These are phyloP conservation scores for Blastobotrys capitulatus DNA, from an alignment of 1,139 yeast species.

Conservation along the genomic window DNA sequence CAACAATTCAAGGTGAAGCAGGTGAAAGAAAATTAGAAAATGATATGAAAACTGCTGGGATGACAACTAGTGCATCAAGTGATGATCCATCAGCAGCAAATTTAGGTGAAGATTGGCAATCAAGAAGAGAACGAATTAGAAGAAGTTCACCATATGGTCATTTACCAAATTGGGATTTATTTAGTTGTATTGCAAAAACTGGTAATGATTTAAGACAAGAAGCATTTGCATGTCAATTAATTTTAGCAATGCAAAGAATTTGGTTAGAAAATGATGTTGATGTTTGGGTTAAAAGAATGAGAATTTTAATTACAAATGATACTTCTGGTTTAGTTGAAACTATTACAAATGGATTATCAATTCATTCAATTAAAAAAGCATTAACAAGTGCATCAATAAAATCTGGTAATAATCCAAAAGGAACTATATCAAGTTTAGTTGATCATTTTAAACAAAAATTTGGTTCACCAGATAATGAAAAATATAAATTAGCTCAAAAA, in stretches of 20 bases:
- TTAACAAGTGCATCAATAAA: slow-evolving; percentile 67
- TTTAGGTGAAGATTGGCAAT: slow-evolving; percentile 88
- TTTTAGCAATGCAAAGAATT: slow-evolving; percentile 74
- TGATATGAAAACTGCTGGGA: slow-evolving; percentile 76
- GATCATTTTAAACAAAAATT: slow-evolving; percentile 75
- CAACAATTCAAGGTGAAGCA: slow-evolving; percentile 62
- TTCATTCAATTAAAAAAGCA: slow-evolving; percentile 91
- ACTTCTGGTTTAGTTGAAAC: slow-evolving; percentile 92
- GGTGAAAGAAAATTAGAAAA: slow-evolving; percentile 90
- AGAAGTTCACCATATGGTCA: slow-evolving; percentile 77
- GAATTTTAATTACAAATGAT: slow-evolving; percentile 83
- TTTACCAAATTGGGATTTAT: slow-evolving; percentile 84
- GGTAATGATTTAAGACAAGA: slow-evolving; percentile 96
- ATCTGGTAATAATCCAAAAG: slow-evolving; percentile 60
- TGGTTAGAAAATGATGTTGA: slow-evolving; percentile 67
- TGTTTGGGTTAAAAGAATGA: slow-evolving; percentile 92
- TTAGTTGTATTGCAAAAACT: slow-evolving; percentile 91
- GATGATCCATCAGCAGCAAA: slow-evolving; percentile 46
- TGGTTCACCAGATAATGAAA: slow-evolving; percentile 50
- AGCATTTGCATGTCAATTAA: slow-evolving; percentile 94
- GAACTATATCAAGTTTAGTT: slow-evolving; percentile 60
- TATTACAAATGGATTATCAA: slow-evolving; percentile 85
- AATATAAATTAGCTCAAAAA: slow-evolving; percentile 67
- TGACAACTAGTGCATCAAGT: slow-evolving; percentile 36
- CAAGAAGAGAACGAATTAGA: slow-evolving; percentile 74